Evolutionary conservation across 805 yeast genomes (phyloP).

Genomic region (Candida xyloterini): DNA sequence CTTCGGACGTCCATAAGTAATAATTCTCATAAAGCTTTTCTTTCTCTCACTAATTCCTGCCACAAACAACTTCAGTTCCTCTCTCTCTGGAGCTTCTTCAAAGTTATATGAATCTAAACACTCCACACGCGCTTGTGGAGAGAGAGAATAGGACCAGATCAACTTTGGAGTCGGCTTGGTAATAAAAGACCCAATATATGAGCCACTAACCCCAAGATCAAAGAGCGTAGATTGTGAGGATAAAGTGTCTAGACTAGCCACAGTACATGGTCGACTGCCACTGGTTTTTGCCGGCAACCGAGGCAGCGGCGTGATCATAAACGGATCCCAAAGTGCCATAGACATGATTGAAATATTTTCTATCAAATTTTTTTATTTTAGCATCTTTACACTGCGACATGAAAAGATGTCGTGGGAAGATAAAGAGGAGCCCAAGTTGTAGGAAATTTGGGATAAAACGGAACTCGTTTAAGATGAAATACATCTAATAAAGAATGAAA

Average conservation of each 20-base stretch:
- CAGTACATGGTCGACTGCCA: constrained; percentile 23
- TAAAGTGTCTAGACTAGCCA: constrained; percentile 26
- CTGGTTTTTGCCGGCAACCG: constrained; percentile 29
- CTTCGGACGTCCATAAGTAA: constrained; percentile 25
- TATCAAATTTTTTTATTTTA: constrained; percentile 1
- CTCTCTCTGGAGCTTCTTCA: constrained; percentile 18
- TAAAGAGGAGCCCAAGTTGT: too few species aligned
- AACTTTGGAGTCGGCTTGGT: constrained; percentile 57
- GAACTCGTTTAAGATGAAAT: too few species aligned
- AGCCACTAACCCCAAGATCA: constrained; percentile 54
- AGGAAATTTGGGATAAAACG: too few species aligned
- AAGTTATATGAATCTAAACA: constrained; percentile 36
- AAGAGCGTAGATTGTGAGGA: constrained; percentile 35
- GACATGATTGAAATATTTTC: constrained; percentile 9
- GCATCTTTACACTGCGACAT: constrained; percentile 9
- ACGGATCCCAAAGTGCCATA: constrained; percentile 26
- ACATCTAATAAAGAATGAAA: too few species aligned
- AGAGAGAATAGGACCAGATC: constrained; percentile 52
- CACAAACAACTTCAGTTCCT: constrained; percentile 28
- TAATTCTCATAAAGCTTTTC: constrained; percentile 27
- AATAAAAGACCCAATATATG: constrained; percentile 48
- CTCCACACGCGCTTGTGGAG: constrained; percentile 45
- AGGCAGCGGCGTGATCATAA: constrained; percentile 33
- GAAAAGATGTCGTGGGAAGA: not conserved
- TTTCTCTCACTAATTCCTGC: constrained; percentile 37